These are phyloP conservation scores for Mortierella sp. DNA, from an alignment of 371 early-diverging fungal genomes.

Conservation along the genomic window DNA sequence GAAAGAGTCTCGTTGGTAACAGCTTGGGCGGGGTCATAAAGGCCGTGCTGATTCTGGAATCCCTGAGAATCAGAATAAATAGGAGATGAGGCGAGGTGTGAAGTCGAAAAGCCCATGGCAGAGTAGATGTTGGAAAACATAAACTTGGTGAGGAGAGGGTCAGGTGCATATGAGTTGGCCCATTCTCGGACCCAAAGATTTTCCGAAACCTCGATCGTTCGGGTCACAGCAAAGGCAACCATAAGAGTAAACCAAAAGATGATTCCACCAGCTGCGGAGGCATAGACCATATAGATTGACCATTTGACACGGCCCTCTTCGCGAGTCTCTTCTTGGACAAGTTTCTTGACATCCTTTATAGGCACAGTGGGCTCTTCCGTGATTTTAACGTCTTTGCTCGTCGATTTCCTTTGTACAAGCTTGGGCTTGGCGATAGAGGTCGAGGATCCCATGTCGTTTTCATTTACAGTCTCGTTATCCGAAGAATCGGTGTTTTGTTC, in stretches of 20 bases:
- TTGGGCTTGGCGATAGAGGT: conserved; percentile 30
- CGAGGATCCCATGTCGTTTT: conserved; percentile 46
- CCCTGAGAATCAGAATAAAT: conserved; percentile 43
- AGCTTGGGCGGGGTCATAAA: conserved; percentile 28
- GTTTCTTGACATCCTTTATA: conserved; percentile 57
- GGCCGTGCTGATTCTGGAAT: conserved; percentile 14
- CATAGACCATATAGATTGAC: conserved; percentile 63
- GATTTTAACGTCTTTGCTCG: conserved; percentile 26
- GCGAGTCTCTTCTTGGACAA: conserved; percentile 63
- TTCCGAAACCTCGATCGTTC: conserved; percentile 64
- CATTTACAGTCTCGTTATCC: conserved; percentile 35
- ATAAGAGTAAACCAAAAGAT: conserved; percentile 65
- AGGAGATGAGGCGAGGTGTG: conserved; percentile 23
- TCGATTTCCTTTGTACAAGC: conserved; percentile 37
- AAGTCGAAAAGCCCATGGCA: conserved; percentile 21
- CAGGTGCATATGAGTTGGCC: conserved; percentile 59
- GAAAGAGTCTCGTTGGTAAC: conserved; percentile 23
- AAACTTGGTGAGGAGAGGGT: conserved; percentile 14
- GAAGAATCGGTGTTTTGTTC: conserved; percentile 30
- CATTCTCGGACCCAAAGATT: conserved; percentile 71
- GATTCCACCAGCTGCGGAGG: conserved; percentile 61
- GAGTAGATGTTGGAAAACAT: conserved; percentile 38
- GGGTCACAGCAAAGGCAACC: conserved; percentile 58
- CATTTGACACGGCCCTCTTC: conserved; percentile 66
- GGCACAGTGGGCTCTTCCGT: conserved; percentile 8